These are phyloP conservation scores for Penicillium glabrum DNA, from an alignment of 2,329 filamentous ascomycete species.

Conservation along the genomic window DNA sequence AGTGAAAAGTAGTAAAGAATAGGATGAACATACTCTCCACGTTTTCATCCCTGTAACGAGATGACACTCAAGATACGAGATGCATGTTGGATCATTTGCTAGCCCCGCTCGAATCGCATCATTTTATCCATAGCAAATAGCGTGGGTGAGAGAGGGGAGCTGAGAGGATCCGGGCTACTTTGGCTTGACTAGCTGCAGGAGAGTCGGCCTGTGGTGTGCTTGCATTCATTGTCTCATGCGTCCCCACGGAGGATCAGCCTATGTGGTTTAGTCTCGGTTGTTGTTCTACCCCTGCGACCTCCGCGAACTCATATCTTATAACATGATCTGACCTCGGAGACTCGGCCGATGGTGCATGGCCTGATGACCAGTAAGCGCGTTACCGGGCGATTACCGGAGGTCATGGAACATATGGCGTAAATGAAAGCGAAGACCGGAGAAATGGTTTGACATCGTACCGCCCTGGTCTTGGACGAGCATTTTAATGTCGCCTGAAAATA, in stretches of 20 bases:
- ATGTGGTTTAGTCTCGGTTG: not conserved
- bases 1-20: not conserved
- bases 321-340: not conserved
- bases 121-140: not conserved
- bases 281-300: too few species aligned
- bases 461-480: not conserved
- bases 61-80: not conserved
- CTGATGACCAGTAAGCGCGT: slow-evolving; percentile 9
- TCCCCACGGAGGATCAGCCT: not conserved
- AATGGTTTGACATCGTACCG: not conserved
- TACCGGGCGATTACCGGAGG: not conserved
- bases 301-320: not conserved
- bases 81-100: not conserved
- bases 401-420: slow-evolving; percentile 1
- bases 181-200: slow-evolving; percentile 11
- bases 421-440: not conserved
- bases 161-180: slow-evolving; percentile 5
- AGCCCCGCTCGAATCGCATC: not conserved
- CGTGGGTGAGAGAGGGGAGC: not conserved
- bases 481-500: not conserved
- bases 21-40: not conserved
- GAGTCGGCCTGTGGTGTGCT: slow-evolving; percentile 5
- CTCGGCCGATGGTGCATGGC: not conserved
- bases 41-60: not conserved
- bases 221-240: slow-evolving; percentile 5